phyloP scores from a whole-genome alignment of 208 protist species.

The Crithidia mellificae region DNA sequence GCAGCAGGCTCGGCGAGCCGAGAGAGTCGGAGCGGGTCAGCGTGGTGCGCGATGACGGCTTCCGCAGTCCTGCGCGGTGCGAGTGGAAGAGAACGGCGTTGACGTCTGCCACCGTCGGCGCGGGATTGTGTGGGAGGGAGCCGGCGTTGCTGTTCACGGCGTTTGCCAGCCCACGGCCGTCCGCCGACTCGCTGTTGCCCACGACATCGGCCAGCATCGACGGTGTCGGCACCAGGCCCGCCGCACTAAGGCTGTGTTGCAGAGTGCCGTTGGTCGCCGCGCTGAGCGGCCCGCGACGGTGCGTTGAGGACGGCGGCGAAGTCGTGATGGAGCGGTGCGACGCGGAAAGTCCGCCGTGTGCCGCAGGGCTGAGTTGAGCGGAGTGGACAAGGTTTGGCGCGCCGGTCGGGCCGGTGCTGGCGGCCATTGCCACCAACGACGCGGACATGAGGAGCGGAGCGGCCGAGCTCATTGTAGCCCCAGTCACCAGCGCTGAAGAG shows the following conservation, averaged over 20 bases:
- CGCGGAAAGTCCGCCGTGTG: conserved; percentile 3
- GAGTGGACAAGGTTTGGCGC: background rate
- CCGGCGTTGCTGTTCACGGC: conserved; percentile 25
- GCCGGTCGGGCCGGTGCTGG: conserved; percentile 3
- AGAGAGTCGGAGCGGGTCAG: conserved; percentile 1
- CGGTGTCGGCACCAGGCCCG: conserved; percentile 1
- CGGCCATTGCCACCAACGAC: conserved; percentile 23
- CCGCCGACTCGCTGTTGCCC: background rate
- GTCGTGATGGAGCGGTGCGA: conserved; percentile 6
- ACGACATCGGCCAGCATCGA: conserved; percentile 1
- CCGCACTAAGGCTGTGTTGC: background rate
- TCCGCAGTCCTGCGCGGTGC: background rate
- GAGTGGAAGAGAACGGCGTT: background rate
- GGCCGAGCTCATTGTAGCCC: conserved; percentile 45
- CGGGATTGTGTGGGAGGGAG: conserved; percentile 17
- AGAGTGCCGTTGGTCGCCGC: background rate
- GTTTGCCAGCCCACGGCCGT: background rate
- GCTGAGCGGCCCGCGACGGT: background rate
- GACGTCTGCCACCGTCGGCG: conserved; percentile 19
- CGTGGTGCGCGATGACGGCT: background rate
- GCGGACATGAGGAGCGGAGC: conserved; percentile 37
- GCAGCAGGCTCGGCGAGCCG: background rate
- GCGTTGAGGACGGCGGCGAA: background rate
- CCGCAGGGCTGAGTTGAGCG: background rate
- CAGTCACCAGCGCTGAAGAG: conserved; percentile 44